Base-by-base conservation (phyloP, 2,329 filamentous ascomycete genomes). In the Diaporthe sp. region DNA sequence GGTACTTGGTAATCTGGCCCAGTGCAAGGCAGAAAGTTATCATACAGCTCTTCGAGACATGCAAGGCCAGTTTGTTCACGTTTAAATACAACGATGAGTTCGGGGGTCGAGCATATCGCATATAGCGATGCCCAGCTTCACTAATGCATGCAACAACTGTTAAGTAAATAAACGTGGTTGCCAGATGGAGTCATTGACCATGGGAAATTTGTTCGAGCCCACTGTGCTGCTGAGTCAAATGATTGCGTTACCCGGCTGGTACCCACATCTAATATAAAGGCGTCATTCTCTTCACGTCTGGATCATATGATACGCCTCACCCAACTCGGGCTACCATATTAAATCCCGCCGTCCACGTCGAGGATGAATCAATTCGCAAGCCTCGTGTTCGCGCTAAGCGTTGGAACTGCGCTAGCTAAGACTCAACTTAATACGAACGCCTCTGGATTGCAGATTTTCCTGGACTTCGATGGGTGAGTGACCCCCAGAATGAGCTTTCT, bases 401-500 rank as follows among this genome's bases (percentile, higher is more conserved):
- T 44, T 7, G 44, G 44, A 19, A 13, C 44, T 27, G 30, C 44
- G 19, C 30, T 66, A 27, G 44, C 30, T 12, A 44, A 37, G 61
- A 27, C 44, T 51, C 30, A 51, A 4, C 30, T 25, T 19, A 15
- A 15, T 1, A 27, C 12, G 22, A 66, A 66, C 22, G 42, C 61
- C 32, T 51, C 30, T 6, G 61, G 61, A 1, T 44, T 66, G 17
- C 61, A 66, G 4, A 37, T 66, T 25, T 66, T 66, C 61, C 30
- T 66, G n/a, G 61, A 66, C 13, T 66, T 66, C 8, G 61, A 66
- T 30, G 61, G 61, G 61, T 66, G 30, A 51, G 44, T 66, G 19
- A 22, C 8, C 0, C 27, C 30, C 42, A 10, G 32, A n/a, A 15
- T 19, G 9, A 8, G 7, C 22, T 13, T 17, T 1, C 42, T 19